phyloP scores from a whole-genome alignment of 108 stramenopile genomes.

The Pseudonitzschia multistriata region DNA sequence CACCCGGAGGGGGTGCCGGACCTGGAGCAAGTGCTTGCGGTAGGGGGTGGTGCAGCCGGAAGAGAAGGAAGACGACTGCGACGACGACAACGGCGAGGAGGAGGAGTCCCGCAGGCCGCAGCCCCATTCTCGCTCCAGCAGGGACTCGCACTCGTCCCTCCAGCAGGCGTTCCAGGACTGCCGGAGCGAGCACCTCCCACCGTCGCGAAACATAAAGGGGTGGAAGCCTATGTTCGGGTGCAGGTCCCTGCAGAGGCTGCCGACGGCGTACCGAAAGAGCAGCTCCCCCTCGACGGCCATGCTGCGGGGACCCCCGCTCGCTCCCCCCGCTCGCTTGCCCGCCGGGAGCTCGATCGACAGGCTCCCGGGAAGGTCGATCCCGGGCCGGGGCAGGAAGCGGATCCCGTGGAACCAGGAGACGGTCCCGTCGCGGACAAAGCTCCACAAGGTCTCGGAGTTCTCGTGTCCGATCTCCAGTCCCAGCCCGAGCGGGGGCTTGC shows the following conservation, averaged over 20 bases:
- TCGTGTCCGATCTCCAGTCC: constrained; percentile 45
- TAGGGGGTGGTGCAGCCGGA: constrained; percentile 12
- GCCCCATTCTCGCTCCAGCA: constrained; percentile 47
- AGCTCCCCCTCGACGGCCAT: constrained; percentile 11
- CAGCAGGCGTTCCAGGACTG: constrained; percentile 46
- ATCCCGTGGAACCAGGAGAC: constrained; percentile 40
- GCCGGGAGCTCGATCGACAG: too few species aligned
- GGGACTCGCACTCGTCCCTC: constrained; percentile 39
- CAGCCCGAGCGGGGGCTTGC: background rate
- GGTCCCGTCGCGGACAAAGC: constrained; percentile 53
- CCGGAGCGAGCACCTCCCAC: constrained; percentile 32
- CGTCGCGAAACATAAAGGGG: constrained; percentile 40
- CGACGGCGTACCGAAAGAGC: constrained; percentile 13
- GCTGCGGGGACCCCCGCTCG: too few species aligned
- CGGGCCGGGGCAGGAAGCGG: constrained; percentile 32
- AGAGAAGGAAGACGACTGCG: too few species aligned
- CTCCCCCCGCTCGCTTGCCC: too few species aligned
- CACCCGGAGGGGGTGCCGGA: constrained; percentile 44
- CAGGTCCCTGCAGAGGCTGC: constrained; percentile 26
- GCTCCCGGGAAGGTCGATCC: too few species aligned
- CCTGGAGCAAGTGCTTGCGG: constrained; percentile 39
- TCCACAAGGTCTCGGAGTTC: constrained; percentile 27
- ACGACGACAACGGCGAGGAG: too few species aligned
- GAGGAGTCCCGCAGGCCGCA: constrained; percentile 23
- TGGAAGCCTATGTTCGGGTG: constrained; percentile 55